Conservation (phyloP, 2,329 filamentous ascomycete genomes). For the Penicillium olsonii region DNA sequence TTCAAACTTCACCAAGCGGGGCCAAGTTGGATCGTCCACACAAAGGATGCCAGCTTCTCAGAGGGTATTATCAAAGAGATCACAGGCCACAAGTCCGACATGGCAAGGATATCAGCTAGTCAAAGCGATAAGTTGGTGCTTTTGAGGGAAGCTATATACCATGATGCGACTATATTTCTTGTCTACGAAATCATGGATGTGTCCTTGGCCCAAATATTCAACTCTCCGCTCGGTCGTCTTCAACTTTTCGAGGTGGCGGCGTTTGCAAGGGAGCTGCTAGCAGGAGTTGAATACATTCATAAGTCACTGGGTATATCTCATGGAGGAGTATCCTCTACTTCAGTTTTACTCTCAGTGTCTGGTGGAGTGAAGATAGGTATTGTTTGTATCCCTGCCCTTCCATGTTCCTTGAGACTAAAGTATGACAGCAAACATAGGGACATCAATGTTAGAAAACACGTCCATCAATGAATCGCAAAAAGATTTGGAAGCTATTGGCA, state of each 20-base stretch:
- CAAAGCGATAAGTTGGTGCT: neutral
- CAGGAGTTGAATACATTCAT: slow-evolving; percentile 17
- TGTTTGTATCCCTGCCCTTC: no score
- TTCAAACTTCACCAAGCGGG: slow-evolving; percentile 10
- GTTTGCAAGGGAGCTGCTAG: slow-evolving; percentile 15
- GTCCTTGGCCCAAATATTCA: slow-evolving; percentile 13
- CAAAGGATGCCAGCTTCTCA: slow-evolving; percentile 8
- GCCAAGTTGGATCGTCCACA: neutral
- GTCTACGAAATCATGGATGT: slow-evolving; percentile 19
- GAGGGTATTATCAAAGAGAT: slow-evolving; percentile 10
- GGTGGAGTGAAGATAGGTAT: slow-evolving; percentile 18
- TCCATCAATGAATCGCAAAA: neutral
- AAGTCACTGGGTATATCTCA: slow-evolving; percentile 7
- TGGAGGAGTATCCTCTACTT: slow-evolving; percentile 6
- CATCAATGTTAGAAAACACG: slow-evolving; percentile 3
- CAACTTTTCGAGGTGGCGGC: slow-evolving; percentile 16
- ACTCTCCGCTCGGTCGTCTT: slow-evolving; percentile 11
- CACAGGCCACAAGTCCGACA: neutral
- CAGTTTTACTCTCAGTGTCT: slow-evolving; percentile 12
- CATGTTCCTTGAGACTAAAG: neutral
- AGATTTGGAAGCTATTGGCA: slow-evolving; percentile 10
- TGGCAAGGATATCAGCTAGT: slow-evolving; percentile 2
- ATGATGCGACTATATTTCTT: slow-evolving; percentile 10
- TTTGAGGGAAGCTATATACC: slow-evolving; percentile 10
- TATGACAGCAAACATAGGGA: slow-evolving; percentile 12